phyloP scores from a whole-genome alignment of 192 early-diverging fungal genomes.

The Gonapodya sp. region DNA sequence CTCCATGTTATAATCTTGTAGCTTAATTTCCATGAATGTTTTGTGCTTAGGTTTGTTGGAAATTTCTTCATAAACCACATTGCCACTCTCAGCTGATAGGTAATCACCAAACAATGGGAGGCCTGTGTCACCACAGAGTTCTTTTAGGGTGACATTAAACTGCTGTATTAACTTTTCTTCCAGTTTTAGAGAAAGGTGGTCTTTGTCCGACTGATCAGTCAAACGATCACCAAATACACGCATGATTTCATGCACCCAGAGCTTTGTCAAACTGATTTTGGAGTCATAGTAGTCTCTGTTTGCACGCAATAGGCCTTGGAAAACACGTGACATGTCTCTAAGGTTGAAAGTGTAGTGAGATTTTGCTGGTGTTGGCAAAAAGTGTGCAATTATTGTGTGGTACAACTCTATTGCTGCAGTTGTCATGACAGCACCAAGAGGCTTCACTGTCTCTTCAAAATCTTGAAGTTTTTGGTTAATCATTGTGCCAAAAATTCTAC shows the following conservation, averaged over 20 bases:
- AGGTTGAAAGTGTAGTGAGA: constrained; percentile 61
- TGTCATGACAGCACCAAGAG: constrained; percentile 41
- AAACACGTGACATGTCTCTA: constrained; percentile 47
- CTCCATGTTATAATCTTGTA: constrained; percentile 51
- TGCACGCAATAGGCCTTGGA: constrained; percentile 49
- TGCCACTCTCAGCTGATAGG: constrained; percentile 50
- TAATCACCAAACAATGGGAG: constrained; percentile 37
- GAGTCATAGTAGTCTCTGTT: constrained; percentile 47
- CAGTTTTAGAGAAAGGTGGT: constrained; percentile 34
- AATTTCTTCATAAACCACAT: constrained; percentile 39
- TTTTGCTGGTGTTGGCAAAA: constrained; percentile 51
- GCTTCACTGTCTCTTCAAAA: constrained; percentile 41
- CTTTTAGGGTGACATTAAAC: constrained; percentile 24
- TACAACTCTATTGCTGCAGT: constrained; percentile 38
- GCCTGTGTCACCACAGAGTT: constrained; percentile 47
- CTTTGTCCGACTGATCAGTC: constrained; percentile 34
- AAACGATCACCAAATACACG: constrained; percentile 54
- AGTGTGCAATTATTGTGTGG: constrained; percentile 41
- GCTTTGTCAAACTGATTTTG: constrained; percentile 37
- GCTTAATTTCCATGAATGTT: constrained; percentile 46
- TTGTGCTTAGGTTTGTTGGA: constrained; percentile 42
- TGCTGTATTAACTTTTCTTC: constrained; percentile 40
- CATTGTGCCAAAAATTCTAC: constrained; percentile 48
- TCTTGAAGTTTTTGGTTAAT: constrained; percentile 38
- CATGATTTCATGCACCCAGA: constrained; percentile 49